Evolutionary conservation across 1,284 basidiomycete genomes (phyloP), one percentile per base, ranked within the genome.

Genomic region (Moniliella sp.): DNA sequence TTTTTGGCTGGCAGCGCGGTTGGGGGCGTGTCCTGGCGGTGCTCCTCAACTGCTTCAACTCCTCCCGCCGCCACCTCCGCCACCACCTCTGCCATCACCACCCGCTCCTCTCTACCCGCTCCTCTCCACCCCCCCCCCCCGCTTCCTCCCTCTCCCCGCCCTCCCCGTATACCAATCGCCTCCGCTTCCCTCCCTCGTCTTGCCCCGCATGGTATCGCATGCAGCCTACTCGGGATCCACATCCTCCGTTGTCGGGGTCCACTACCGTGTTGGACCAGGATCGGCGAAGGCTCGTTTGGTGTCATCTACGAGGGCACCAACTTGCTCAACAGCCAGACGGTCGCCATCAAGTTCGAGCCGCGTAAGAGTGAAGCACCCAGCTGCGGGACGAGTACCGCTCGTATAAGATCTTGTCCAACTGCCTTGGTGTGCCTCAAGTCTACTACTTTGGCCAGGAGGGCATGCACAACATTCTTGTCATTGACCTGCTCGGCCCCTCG

Each of bases 271-370:
- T 35, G 77, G 77, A 36, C 78, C 70, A 80, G 79, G 69, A 78
- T 80, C 54, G 77, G 77, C 37, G 78, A 80, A 63, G 78, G 78
- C 40, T 76, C 75, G 11, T 80, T 80, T 57, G 76, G 76, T 58
- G 76, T 79, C 37, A 75, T 79, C 12, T 78, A 77, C 47, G 29
- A 33, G 25, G 29, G 29, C 16, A 31, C 29, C 18, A 31, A 31
- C 12, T 14, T 31, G 16, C 29, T 31, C 29, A 31, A 18, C 17
- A 21, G 25, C 18, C 25, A 18, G n/a, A 31, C 21, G 18, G 29
- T 31, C n/a, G 29, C 29, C 18, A 31, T 31, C 29, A 31, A 31
- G 29, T 31, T 31, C 12, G 29, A 31, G 18, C 29, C 29, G 4
- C 29, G 29, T 12, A 31, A 31, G 29, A 31, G 18, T 5, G 29